These are phyloP conservation scores for Bryoglossum gracile DNA, from an alignment of 495 filamentous ascomycete genomes.

Conservation along the genomic window DNA sequence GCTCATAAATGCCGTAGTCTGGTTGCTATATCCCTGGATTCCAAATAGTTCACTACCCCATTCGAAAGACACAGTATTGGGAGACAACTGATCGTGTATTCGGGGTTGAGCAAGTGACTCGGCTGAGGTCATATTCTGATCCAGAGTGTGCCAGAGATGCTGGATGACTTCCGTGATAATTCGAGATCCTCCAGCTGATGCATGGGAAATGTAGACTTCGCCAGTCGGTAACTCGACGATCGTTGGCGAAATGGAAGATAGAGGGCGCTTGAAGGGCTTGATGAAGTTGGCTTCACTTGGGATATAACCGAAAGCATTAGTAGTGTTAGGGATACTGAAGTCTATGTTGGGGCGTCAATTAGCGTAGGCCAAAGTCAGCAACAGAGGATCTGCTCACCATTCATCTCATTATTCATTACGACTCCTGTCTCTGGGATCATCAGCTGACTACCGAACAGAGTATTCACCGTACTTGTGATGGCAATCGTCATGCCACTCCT, in stretches of 20 bases:
- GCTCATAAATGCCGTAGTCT: slow-evolving; percentile 58
- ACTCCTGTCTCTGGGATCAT: slow-evolving; percentile 77
- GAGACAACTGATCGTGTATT: slow-evolving; percentile 77
- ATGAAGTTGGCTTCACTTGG: slow-evolving; percentile 77
- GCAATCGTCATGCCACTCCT: slow-evolving; percentile 61
- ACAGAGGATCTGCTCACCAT: slow-evolving; percentile 40
- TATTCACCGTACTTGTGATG: slow-evolving; percentile 76
- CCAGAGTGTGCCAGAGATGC: slow-evolving; percentile 66
- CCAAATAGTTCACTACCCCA: slow-evolving; percentile 31
- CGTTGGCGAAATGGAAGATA: slow-evolving; percentile 71
- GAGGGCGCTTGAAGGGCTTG: slow-evolving; percentile 69
- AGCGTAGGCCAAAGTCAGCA: not conserved
- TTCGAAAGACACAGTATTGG: slow-evolving; percentile 64
- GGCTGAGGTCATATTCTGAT: slow-evolving; percentile 49
- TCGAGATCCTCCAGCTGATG: slow-evolving; percentile 74
- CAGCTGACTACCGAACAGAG: slow-evolving; percentile 70
- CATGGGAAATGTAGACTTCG: slow-evolving; percentile 61
- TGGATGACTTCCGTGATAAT: slow-evolving; percentile 85
- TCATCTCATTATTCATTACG: slow-evolving; percentile 94
- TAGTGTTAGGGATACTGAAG: slow-evolving; percentile 68
- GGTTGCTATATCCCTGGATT: slow-evolving; percentile 48
- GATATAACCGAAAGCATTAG: slow-evolving; percentile 77
- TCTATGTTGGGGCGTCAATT: slow-evolving; percentile 30
- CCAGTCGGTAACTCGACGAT: slow-evolving; percentile 66
- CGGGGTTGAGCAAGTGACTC: slow-evolving; percentile 61